Evolutionary conservation across 2,329 filamentous ascomycete genomes (phyloP), one percentile per base, ranked within the genome.

Genomic region (Calonectria pteridis): DNA sequence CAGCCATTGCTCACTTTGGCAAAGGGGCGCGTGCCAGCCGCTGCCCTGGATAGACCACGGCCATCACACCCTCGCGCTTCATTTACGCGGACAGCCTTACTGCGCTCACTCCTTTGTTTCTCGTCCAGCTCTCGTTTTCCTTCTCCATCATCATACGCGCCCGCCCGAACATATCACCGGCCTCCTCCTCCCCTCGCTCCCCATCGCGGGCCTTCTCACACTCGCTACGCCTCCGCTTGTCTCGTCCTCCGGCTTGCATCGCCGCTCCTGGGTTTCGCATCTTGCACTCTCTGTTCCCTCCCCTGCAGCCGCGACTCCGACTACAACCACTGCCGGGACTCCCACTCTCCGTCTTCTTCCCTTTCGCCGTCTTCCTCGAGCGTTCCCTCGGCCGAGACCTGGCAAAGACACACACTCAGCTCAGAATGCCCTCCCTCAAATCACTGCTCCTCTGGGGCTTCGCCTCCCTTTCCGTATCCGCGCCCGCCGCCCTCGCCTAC

Each of bases 401-500:
- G 16, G 23, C 40, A 51, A 40, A 43, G 6, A 33, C 46, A 20
- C 26, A 16, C n/a, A 40, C 59, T 43, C 35, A 59, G 23, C 67
- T 73, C 43, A 51, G 29, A 5, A 80, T 80, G 79, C 79, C 73
- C 26, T 79, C 79, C 37, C 31, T 75, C 50, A 81, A 77, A 40
- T 73, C 77, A 20, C 49, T 81, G 53, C 77, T 81, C 73, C 71
- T 81, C 31, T 81, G 79, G 79, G 43, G 79, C 74, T 59, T 81
- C 9, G 78, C 73, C 37, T 78, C 77, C 2, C 63, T 81, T 26
- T 72, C 76, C 20, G n/a, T 73, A 9, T 67, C 77, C 20, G 74
- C 73, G 28, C 76, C 80, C 31, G 76, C 75, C 53, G 74, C 73
- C 28, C 76, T 81, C 35, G 77, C 76, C 62, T 68, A 75, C 7